Evolutionary conservation across 257 asterid species (phyloP).

Genomic region (Lavandula angustifolia): DNA sequence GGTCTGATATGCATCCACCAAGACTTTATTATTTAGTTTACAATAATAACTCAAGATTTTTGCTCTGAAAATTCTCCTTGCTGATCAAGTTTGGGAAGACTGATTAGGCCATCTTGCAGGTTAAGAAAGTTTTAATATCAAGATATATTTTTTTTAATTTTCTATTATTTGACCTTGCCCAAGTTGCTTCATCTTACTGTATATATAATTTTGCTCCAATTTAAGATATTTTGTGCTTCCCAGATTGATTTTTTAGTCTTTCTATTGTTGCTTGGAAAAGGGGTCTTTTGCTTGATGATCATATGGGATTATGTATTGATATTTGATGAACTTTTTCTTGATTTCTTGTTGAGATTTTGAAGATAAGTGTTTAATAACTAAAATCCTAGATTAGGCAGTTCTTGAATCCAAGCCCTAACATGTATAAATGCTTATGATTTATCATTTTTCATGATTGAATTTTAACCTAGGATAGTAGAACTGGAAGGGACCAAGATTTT

Average conservation of each 20-base stretch:
- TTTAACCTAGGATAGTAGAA: background rate
- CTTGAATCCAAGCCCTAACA: background rate
- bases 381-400: background rate
- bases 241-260: conserved; percentile 7
- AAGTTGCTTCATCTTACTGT: conserved; percentile 27
- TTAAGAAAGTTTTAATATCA: conserved; percentile 11
- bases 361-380: background rate
- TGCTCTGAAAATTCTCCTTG: conserved; percentile 16
- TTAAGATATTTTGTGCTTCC: conserved; percentile 30
- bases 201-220: background rate
- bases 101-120: conserved; percentile 24
- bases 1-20: conserved; percentile 27
- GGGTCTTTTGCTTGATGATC: conserved; percentile 3
- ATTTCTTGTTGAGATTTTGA: background rate
- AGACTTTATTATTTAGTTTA: conserved; percentile 20
- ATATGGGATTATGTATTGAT: background rate
- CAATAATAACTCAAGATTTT: conserved; percentile 27
- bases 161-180: conserved; percentile 1
- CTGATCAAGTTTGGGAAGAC: conserved; percentile 16
- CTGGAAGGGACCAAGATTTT: background rate
- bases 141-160: background rate
- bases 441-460: background rate
- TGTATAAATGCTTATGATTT: background rate
- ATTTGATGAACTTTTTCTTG: conserved; percentile 17
- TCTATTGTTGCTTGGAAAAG: background rate